Base-by-base conservation (phyloP, 352 stramenopile species). In the Phytopythium litorale region DNA sequence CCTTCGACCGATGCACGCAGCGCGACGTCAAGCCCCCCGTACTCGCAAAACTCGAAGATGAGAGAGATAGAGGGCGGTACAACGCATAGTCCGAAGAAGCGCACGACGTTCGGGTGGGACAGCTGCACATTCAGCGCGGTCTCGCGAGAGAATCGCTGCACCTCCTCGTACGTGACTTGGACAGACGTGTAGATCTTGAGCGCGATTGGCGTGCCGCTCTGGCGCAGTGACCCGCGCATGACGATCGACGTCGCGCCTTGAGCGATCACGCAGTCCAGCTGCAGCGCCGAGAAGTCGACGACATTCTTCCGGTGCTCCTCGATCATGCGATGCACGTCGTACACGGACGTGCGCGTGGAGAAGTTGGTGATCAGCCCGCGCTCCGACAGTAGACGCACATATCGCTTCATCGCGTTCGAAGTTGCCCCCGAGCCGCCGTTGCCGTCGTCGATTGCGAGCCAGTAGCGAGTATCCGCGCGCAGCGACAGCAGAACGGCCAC, bases 241-340 rank as follows among this genome's bases (percentile, higher is more conserved):
- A 96, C 87, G 60, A 96, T 89, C 12, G 83, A 88, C 15, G 84
- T 96, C 7, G 84, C 81, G 21, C 84, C 84, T 42, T 96, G 83
- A 0, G 81, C 84, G 43, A 96, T 81, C 33, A 93, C 87, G 46
- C 81, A 87, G 30, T 93, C 77, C 33, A 96, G 72, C 13, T 77
- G 73, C 13, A 96, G 63, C 19, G 72, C 79, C 0, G 83, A 89
- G 19, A 92, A 91, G 40, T 96, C 87, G 19, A 96, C 81, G 21
- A 96, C 84, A 21, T 83, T 91, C 48, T 94, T 82, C 1, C 79
- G 71, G 50, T 92, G 84, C 56, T 92, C 82, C 57, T 96, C 87
- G 28, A 96, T 96, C 84, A 96, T 92, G 43, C 79, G 84, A 40
- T 96, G 87, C 3, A 96, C 87, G 59, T 96, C 85, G 67, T 96